These are phyloP conservation scores for Erigeron philadelphicus DNA, from an alignment of 140 eudicot species.

Conservation along the genomic window DNA sequence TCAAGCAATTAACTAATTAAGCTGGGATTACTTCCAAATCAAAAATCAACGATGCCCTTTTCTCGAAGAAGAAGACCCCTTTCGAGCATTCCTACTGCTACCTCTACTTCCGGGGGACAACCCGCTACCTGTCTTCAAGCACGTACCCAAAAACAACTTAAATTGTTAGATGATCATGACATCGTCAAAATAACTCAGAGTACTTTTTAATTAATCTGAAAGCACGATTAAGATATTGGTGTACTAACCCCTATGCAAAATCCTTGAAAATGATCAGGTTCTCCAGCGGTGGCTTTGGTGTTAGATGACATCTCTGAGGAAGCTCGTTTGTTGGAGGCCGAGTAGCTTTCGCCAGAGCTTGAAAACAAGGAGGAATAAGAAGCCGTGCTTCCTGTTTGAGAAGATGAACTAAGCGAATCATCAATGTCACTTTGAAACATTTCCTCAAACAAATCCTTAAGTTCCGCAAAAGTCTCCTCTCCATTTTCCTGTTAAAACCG, in stretches of 20 bases:
- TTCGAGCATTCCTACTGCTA: constrained; percentile 10
- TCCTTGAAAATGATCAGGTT: constrained; percentile 32
- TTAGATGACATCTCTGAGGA: constrained; percentile 37
- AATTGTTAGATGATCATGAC: constrained; percentile 21
- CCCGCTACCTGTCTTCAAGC: constrained; percentile 25
- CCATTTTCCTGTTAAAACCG: constrained; percentile 49
- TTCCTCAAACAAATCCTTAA: constrained; percentile 66
- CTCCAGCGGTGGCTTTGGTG: constrained; percentile 22
- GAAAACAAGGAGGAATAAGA: constrained; percentile 43
- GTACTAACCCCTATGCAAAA: constrained; percentile 69
- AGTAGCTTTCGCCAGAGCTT: constrained; percentile 31
- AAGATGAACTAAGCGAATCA: constrained; percentile 39
- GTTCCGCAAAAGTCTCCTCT: constrained; percentile 48
- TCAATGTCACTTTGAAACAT: constrained; percentile 62
- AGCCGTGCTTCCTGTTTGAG: constrained; percentile 35
- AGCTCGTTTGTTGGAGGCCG: constrained; percentile 40
- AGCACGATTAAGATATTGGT: background rate
- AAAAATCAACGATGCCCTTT: constrained; percentile 19
- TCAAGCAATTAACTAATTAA: background rate
- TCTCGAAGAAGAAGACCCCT: constrained; percentile 16
- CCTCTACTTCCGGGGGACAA: constrained; percentile 10
- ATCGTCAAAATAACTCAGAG: background rate
- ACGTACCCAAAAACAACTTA: constrained; percentile 19
- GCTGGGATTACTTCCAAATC: background rate
- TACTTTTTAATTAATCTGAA: background rate